Evolutionary conservation across 192 early-diverging fungal genomes (phyloP), one percentile per base, ranked within the genome.

Genomic region (Backusella circina): DNA sequence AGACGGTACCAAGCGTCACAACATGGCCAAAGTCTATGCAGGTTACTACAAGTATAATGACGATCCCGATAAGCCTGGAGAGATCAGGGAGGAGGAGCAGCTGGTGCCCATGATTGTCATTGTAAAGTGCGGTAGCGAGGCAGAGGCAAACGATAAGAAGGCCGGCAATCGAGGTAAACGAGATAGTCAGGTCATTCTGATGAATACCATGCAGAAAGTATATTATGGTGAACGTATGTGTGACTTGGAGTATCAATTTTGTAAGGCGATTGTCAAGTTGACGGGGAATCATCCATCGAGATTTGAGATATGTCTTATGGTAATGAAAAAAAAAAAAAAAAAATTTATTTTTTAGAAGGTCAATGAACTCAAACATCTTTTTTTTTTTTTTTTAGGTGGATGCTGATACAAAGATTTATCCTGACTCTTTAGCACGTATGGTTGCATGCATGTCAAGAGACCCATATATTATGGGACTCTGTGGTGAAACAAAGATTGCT

Each of bases 401-500:
- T 77, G 93, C 93, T 15, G 93, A 95, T 78, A 98, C 95, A 35
- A 88, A 90, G 66, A 91, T 97, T 18, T 88, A 91, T 32, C 87
- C 88, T 9, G 90, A 93, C 80, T 91, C 93, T 33, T 77, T 97
- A 70, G 85, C 83, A 13, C 86, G 91, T 61, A 93, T 99, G 89
- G 90, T 97, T 74, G 89, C 90, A 65, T 91, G 90, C 65, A 95
- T 99, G 93, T 87, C 90, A 65, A 91, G 93, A 72, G 96, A 99
- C 85, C 85, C 84, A 41, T 79, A 83, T n/a, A 93, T 99, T 75
- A 95, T 97, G 92, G 97, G 97, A 7, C 84, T 98, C 36, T 98
- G 97, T 84, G 97, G 97, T 67, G 97, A 99, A 83, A 98, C 97
- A 30, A 88, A 94, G 80, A 96, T 99, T 80, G 93, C 90, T 32